Evolutionary conservation across 192 early-diverging fungal species (phyloP).

Genomic region (Coemansia sp.): DNA sequence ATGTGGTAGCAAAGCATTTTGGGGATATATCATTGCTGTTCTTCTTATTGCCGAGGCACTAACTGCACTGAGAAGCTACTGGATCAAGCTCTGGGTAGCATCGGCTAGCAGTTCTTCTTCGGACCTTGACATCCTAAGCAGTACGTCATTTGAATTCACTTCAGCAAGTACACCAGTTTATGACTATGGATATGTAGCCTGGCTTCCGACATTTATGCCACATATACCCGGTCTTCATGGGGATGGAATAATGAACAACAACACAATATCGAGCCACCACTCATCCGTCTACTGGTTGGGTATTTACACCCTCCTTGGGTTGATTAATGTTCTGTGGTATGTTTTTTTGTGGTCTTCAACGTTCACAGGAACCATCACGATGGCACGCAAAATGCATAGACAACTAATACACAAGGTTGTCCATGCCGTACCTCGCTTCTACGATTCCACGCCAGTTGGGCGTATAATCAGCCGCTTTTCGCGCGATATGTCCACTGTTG

Average conservation of each 20-base stretch:
- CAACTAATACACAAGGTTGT: slow-evolving; percentile 56
- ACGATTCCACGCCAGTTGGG: slow-evolving; percentile 77
- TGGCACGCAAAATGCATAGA: slow-evolving; percentile 39
- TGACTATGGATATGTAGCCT: neutral
- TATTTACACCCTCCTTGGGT: neutral
- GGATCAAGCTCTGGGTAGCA: slow-evolving; percentile 62
- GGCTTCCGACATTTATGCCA: neutral
- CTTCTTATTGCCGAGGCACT: slow-evolving; percentile 51
- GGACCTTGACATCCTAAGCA: too few species aligned
- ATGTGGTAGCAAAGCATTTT: slow-evolving; percentile 61
- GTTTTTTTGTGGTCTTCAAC: neutral
- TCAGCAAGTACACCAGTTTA: neutral
- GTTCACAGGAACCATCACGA: neutral
- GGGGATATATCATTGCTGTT: slow-evolving; percentile 53
- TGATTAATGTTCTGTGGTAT: neutral
- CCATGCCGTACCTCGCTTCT: slow-evolving; percentile 73
- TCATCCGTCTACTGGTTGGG: neutral
- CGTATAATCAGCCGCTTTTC: slow-evolving; percentile 80
- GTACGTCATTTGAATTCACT: slow-evolving; percentile 37
- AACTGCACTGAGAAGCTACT: slow-evolving; percentile 29
- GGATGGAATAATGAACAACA: neutral
- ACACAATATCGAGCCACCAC: neutral
- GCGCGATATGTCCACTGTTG: slow-evolving; percentile 75
- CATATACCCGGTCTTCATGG: slow-evolving; percentile 26
- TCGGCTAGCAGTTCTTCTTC: neutral